Evolutionary conservation across 163 green algal genomes (phyloP), one percentile per base, ranked within the genome.

Genomic region (Chlamydomonas reinhardtii): DNA sequence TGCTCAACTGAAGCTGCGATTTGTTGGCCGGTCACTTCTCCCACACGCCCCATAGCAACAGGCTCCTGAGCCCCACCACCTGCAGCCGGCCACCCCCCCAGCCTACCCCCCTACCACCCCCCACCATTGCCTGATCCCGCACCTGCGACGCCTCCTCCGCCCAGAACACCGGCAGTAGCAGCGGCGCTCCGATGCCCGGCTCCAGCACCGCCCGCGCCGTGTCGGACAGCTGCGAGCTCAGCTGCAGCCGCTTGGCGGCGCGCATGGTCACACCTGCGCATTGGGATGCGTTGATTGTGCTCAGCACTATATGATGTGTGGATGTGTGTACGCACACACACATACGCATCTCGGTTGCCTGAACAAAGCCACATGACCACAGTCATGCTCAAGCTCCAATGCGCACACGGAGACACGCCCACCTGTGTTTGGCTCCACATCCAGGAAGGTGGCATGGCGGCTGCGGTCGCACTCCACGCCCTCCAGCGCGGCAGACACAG

Each of bases 261-360:
- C 91, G 76, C 79, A 95, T 65, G 9, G 93, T 94, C 52, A 93
- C 89, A 48, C 92, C 91, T 88, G 84, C 73, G 32, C 2, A n/a
- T n/a, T n/a, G n/a, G n/a, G n/a, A 25, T 31, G 37, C 27, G 32
- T n/a, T 4, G 25, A 16, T 9, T 65, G n/a, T 27, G 66, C 2
- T 11, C 11, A 72, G n/a, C 43, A 11, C 8, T 54, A 11, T 11
- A 54, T 54, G 43, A 16, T 11, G 43, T 56, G 48, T 56, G 6
- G 6, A 54, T 56, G 15, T 17, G 6, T 25, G 52, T 6, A 65
- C 74, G 32, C 16, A 64, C 39, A 48, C n/a, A n/a, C n/a, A n/a
- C n/a, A n/a, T n/a, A n/a, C n/a, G n/a, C n/a, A n/a, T n/a, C n/a
- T n/a, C n/a, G n/a, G n/a, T n/a, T n/a, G n/a, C n/a, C n/a, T n/a